Evolutionary conservation across 2,329 filamentous ascomycete species (phyloP).

Genomic region (Alternaria arbusti): DNA sequence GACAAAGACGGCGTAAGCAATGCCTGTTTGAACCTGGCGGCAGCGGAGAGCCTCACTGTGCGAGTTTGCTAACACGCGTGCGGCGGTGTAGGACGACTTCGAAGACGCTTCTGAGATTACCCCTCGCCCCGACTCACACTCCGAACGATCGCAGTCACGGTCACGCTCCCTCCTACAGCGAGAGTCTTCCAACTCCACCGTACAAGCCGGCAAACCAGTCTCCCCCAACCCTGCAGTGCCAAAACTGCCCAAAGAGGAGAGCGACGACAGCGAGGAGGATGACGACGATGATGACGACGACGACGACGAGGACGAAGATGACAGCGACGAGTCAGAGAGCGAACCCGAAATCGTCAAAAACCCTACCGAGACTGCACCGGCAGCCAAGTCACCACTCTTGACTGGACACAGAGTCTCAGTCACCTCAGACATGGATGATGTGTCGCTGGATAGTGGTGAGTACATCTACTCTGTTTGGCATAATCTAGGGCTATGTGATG

Average conservation of each 20-base stretch:
- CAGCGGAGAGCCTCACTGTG: background rate
- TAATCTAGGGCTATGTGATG: background rate
- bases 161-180: slow-evolving; percentile 62
- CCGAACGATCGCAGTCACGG: slow-evolving; percentile 44
- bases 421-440: slow-evolving; percentile 65
- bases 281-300: slow-evolving; percentile 19
- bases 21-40: background rate
- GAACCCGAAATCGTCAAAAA: slow-evolving; percentile 13
- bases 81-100: slow-evolving; percentile 69
- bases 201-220: slow-evolving; percentile 31
- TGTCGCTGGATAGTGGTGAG: slow-evolving; percentile 69
- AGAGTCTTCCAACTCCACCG: slow-evolving; percentile 40
- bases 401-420: slow-evolving; percentile 62
- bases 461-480: slow-evolving; percentile 20
- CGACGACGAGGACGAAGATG: slow-evolving; percentile 16
- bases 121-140: slow-evolving; percentile 48
- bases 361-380: slow-evolving; percentile 20
- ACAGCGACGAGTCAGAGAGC: slow-evolving; percentile 16
- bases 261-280: slow-evolving; percentile 18
- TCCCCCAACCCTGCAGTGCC: slow-evolving; percentile 31
- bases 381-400: slow-evolving; percentile 59
- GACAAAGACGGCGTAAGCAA: slow-evolving; percentile 37
- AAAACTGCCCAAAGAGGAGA: slow-evolving; percentile 15
- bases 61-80: slow-evolving; percentile 16
- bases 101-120: slow-evolving; percentile 77